Evolutionary conservation across 202 grass and related monocot genomes (phyloP).

Genomic region (Tripidium arundinaceum): DNA sequence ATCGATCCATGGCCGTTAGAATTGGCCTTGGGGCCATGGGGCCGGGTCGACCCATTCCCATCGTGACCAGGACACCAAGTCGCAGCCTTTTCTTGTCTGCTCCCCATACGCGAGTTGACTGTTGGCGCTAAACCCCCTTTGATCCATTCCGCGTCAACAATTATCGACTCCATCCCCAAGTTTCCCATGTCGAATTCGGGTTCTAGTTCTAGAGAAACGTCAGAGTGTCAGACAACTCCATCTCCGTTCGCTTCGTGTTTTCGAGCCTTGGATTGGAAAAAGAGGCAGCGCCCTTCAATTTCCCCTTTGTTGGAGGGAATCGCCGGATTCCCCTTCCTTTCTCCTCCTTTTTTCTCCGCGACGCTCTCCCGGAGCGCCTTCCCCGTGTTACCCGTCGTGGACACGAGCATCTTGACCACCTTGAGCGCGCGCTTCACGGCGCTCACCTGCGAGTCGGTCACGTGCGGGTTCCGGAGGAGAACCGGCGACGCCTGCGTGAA

Average conservation of each 20-base stretch:
- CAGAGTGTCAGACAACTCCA: not conserved
- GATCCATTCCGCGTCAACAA: not conserved
- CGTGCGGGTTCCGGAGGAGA: not conserved
- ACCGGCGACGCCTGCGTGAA: not conserved
- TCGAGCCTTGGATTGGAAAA: too few species aligned
- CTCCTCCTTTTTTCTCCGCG: not conserved
- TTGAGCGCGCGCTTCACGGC: not conserved
- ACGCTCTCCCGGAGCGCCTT: not conserved
- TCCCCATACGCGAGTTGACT: not conserved
- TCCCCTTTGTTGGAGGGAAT: not conserved
- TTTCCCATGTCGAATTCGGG: not conserved
- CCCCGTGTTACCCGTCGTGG: not conserved
- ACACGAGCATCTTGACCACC: conserved; percentile 2
- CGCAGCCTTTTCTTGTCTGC: not conserved
- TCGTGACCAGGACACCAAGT: not conserved
- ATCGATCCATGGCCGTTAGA: too few species aligned
- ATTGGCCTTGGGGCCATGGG: too few species aligned
- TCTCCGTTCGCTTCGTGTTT: not conserved
- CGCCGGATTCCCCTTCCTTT: not conserved
- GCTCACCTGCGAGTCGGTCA: not conserved
- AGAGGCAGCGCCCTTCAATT: too few species aligned
- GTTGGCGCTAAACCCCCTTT: not conserved
- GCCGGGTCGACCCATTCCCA: too few species aligned
- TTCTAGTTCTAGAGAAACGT: not conserved
- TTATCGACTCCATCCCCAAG: not conserved